These are phyloP conservation scores for barley (Hordeum vulgare) DNA, from an alignment of 176 grass and related monocot species.

Conservation along the genomic window DNA sequence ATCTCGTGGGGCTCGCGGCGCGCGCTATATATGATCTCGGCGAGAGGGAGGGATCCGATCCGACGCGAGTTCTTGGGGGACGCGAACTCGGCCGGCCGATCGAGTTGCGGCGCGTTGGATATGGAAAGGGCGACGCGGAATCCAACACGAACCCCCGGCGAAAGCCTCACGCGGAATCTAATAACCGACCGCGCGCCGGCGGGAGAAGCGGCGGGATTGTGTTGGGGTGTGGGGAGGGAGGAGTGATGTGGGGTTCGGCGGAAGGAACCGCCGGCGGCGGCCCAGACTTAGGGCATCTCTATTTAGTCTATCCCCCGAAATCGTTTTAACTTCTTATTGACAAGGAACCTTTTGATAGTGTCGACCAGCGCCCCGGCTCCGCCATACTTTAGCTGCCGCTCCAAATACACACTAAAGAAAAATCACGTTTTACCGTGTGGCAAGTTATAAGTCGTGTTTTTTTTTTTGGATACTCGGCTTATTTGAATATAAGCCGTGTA, in stretches of 20 bases:
- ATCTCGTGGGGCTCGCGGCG: background rate
- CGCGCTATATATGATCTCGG: slow-evolving; percentile 6
- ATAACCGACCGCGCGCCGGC: background rate
- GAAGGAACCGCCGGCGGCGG: background rate
- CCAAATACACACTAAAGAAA: too few relatives aligned
- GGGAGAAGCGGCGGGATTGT: background rate
- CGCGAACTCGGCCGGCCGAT: background rate
- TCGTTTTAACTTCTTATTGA: too few relatives aligned
- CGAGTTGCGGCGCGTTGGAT: background rate
- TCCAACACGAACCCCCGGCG: background rate
- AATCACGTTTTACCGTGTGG: too few relatives aligned
- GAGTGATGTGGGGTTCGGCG: background rate
- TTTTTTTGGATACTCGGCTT: too few relatives aligned
- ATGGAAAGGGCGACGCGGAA: background rate
- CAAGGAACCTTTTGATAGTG: too few relatives aligned
- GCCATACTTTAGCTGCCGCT: too few relatives aligned
- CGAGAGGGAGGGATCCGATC: background rate
- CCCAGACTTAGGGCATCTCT: background rate
- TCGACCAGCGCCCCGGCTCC: too few relatives aligned
- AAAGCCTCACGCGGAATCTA: background rate
- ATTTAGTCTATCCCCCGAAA: background rate
- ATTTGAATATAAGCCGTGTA: too few relatives aligned
- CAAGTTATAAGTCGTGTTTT: too few relatives aligned
- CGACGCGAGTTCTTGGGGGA: background rate
- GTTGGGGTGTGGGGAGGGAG: too few relatives aligned